Base-by-base conservation (phyloP, 495 filamentous ascomycete species). In the Pseudotulostoma volvatum region DNA sequence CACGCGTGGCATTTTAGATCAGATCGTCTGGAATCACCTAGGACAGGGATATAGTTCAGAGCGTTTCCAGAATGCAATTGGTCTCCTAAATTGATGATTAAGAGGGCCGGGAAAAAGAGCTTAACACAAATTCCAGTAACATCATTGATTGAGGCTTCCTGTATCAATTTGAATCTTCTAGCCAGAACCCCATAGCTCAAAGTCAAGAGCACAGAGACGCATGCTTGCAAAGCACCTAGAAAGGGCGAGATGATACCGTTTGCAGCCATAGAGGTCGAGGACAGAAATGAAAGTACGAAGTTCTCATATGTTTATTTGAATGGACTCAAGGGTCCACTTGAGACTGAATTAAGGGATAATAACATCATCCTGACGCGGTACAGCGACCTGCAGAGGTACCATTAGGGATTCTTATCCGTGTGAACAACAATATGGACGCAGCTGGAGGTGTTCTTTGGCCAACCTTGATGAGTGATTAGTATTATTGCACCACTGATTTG, bases 171-270 rank as follows among this genome's bases (percentile, higher is more conserved):
- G 36, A 73, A 67, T 42, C 70, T 64, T 3, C 70, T 70, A 0
- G 73, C 70, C 7, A 74, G 33, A 3, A 74, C 70, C 31, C 81
- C 81, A 44, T 71, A 81, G 16, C 51, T 56, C 33, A 85, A 74
- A 20, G 78, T 79, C 4, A 86, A 57, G 0, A 84, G 59, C 0
- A 86, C 79, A 1, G 79, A 77, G 19, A 83, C 48, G 19, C 68
- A 71, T 18, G 80, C 80, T 49, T 86, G 79, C 7, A 86, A 52
- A 14, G 77, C 79, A 1, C 75, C 77, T 2, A 84, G 44, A 41
- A 84, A 79, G 16, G 77, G 73, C 18, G 43, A 43, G 3, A 56
- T 32, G 3, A 66, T 28, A n/a, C 47, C 48, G 16, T 43, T 28
- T 28, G 23, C 5, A 28, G 23, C 23, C 23, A 28, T 28, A 5